These are phyloP conservation scores for Wickerhamiella galacta DNA, from an alignment of 805 yeast species.

Conservation along the genomic window DNA sequence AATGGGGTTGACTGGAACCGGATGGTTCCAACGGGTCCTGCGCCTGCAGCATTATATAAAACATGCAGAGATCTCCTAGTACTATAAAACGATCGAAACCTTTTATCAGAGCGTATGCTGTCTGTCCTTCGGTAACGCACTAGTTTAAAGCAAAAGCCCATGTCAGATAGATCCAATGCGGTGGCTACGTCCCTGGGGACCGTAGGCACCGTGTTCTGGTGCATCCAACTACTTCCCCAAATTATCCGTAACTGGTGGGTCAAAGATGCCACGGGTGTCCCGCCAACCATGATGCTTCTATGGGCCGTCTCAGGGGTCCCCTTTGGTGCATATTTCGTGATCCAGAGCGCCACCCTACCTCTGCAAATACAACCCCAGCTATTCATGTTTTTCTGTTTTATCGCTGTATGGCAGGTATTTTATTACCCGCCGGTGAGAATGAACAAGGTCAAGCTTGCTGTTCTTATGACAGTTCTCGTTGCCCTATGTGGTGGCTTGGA, in stretches of 20 bases:
- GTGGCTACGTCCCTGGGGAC: constrained; percentile 43
- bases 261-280: constrained; percentile 74
- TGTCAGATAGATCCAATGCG: background rate
- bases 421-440: constrained; percentile 52
- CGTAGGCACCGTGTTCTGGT: constrained; percentile 83
- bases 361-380: constrained; percentile 77
- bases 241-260: constrained; percentile 53
- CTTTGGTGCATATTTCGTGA: constrained; percentile 67
- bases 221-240: constrained; percentile 80
- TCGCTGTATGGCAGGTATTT: constrained; percentile 53
- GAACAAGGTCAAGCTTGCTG: constrained; percentile 15
- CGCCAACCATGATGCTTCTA: constrained; percentile 71
- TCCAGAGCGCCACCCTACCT: constrained; percentile 55
- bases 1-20: too few relatives aligned
- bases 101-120: too few relatives aligned
- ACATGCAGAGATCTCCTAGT: too few relatives aligned
- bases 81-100: too few relatives aligned
- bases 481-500: constrained; percentile 41
- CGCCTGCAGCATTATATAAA: too few relatives aligned
- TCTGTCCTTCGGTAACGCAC: too few relatives aligned
- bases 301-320: constrained; percentile 77
- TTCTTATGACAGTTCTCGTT: constrained; percentile 26
- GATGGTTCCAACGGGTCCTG: too few relatives aligned
- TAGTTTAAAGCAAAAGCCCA: too few relatives aligned
- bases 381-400: constrained; percentile 50